phyloP scores from a whole-genome alignment of 495 filamentous ascomycete species.

The Eremomyces bilateralis region DNA sequence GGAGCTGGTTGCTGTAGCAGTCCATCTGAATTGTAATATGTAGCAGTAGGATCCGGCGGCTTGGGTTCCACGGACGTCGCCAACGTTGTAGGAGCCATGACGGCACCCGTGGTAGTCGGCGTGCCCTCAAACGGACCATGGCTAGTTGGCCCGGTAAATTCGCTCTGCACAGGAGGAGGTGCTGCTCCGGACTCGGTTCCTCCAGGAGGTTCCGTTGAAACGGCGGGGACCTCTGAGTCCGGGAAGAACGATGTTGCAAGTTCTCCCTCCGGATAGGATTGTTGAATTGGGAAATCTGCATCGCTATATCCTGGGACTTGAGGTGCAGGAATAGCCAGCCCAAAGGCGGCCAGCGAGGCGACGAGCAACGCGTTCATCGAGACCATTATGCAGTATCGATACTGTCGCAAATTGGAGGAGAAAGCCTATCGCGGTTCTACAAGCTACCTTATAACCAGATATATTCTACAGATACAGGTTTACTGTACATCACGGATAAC shows the following conservation, averaged over 20 bases:
- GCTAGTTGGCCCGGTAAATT: constrained; percentile 16
- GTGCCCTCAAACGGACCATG: constrained; percentile 19
- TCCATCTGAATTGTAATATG: constrained; percentile 50
- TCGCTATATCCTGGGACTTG: constrained; percentile 19
- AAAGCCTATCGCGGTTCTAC: too few relatives aligned
- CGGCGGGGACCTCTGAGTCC: constrained; percentile 10
- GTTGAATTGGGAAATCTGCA: constrained; percentile 12
- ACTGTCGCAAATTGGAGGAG: too few relatives aligned
- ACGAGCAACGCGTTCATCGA: constrained; percentile 9
- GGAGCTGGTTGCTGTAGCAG: constrained; percentile 39
- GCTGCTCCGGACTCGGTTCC: constrained; percentile 3
- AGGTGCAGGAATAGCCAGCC: constrained; percentile 15
- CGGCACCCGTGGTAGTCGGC: constrained; percentile 20
- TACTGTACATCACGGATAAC: too few relatives aligned
- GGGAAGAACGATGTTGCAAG: constrained; percentile 9
- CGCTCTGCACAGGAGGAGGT: constrained; percentile 8
- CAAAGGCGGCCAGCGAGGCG: constrained; percentile 12
- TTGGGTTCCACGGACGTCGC: constrained; percentile 10
- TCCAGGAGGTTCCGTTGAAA: constrained; percentile 1
- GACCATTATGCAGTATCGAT: too few relatives aligned
- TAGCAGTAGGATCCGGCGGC: constrained; percentile 19
- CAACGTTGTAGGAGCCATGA: constrained; percentile 9
- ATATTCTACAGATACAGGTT: too few relatives aligned
- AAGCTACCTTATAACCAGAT: too few relatives aligned
- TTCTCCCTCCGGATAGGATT: constrained; percentile 7